Evolutionary conservation across 2,329 filamentous ascomycete genomes (phyloP).

Genomic region (Penicillium janthinellum): DNA sequence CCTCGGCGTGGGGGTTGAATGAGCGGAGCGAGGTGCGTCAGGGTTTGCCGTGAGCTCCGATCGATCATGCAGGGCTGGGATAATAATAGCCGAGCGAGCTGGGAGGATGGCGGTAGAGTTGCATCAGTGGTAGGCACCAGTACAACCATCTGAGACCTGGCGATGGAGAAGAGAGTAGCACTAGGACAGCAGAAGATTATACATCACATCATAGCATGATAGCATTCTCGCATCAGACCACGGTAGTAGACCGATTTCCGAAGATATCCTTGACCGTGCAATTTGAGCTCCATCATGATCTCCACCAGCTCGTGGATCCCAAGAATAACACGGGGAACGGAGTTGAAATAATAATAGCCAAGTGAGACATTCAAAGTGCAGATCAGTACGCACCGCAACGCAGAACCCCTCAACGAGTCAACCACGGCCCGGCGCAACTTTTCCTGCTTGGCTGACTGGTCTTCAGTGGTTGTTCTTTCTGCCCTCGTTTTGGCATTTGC

Average conservation of each 20-base stretch:
- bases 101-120: background rate
- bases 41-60: conserved; percentile 29
- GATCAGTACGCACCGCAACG: background rate
- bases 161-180: background rate
- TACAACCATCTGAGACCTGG: background rate
- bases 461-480: too few species aligned
- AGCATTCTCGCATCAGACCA: background rate
- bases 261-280: background rate
- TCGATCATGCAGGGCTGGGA: background rate
- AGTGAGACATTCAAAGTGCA: background rate
- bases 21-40: conserved; percentile 31
- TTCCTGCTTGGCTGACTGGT: background rate
- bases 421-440: background rate
- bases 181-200: background rate
- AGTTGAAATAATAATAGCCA: background rate
- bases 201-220: background rate
- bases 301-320: background rate
- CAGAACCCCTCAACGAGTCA: too few species aligned
- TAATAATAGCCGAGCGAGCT: background rate
- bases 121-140: background rate
- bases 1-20: conserved; percentile 49
- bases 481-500: too few species aligned
- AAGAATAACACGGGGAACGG: too few species aligned
- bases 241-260: background rate
- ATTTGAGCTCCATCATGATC: background rate